phyloP scores from a whole-genome alignment of 106 monocot genomes.

The Allium sativum region DNA sequence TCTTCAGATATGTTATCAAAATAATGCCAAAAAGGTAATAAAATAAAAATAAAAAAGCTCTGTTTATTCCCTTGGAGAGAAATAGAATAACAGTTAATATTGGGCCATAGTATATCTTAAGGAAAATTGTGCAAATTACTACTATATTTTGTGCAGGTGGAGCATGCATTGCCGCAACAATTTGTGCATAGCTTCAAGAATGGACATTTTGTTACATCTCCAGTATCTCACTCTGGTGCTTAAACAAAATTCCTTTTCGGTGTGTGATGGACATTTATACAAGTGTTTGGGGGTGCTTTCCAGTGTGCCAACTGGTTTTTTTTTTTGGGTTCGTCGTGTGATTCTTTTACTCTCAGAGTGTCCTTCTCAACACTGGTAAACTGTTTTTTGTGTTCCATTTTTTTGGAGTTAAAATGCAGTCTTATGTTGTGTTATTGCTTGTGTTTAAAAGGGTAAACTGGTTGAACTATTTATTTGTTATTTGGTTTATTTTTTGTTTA shows the following conservation, averaged over 20 bases:
- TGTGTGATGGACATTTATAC: too few species aligned
- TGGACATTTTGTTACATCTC: constrained; percentile 64
- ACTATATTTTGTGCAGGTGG: constrained; percentile 28
- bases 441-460: too few species aligned
- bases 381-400: too few species aligned
- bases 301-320: neutral
- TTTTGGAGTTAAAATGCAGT: too few species aligned
- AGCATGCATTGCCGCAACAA: constrained; percentile 80
- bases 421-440: too few species aligned
- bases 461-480: too few species aligned
- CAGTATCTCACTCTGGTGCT: constrained; percentile 77
- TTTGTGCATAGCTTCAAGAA: constrained; percentile 70
- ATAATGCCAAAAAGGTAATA: too few species aligned
- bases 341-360: neutral
- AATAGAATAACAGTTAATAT: neutral
- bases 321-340: neutral
- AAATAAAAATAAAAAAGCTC: too few species aligned
- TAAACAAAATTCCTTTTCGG: constrained; percentile 10
- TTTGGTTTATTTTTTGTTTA: too few species aligned
- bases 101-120: neutral
- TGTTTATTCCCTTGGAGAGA: too few species aligned
- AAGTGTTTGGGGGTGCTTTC: neutral
- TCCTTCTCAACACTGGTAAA: too few species aligned
- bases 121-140: neutral
- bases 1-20: too few species aligned